Conservation (phyloP, 306 rosid species). For the Mimosa pudica region DNA sequence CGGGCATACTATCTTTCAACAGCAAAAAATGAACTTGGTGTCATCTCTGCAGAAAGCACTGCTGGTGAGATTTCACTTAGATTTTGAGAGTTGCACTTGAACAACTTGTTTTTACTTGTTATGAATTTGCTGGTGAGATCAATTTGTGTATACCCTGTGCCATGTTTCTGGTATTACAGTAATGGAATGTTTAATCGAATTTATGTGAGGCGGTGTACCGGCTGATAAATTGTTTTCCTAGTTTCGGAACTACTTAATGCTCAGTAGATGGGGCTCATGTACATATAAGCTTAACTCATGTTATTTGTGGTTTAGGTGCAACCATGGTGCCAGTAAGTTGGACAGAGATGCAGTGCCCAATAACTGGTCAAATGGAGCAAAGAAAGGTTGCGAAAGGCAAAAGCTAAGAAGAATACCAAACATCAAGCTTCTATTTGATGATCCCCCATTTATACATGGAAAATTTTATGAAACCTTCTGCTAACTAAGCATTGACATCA, state of each 20-base stretch:
- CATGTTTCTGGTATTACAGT: constrained; percentile 19
- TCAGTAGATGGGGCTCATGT: not conserved
- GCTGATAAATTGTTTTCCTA: not conserved
- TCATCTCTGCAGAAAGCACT: constrained; percentile 84
- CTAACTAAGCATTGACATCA: too few species aligned
- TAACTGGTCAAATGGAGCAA: constrained; percentile 81
- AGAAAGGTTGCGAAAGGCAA: constrained; percentile 86
- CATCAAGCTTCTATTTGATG: not conserved
- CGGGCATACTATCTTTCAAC: constrained; percentile 89
- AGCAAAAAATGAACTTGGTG: constrained; percentile 90
- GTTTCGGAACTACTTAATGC: not conserved
- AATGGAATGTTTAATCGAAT: constrained; percentile 9
- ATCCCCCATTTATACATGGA: too few species aligned
- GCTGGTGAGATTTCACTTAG: constrained; percentile 57
- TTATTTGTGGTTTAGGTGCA: constrained; percentile 56
- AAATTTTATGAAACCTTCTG: too few species aligned
- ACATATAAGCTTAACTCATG: constrained; percentile 15
- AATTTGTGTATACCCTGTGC: not conserved
- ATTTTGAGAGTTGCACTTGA: constrained; percentile 16
- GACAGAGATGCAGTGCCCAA: constrained; percentile 35
- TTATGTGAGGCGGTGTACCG: constrained; percentile 2
- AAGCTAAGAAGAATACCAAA: constrained; percentile 46
- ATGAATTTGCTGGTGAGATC: not conserved
- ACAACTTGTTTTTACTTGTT: not conserved
- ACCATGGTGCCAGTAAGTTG: constrained; percentile 64